phyloP scores from a whole-genome alignment of 2,329 filamentous ascomycete species.

The Claviceps arundinis region DNA sequence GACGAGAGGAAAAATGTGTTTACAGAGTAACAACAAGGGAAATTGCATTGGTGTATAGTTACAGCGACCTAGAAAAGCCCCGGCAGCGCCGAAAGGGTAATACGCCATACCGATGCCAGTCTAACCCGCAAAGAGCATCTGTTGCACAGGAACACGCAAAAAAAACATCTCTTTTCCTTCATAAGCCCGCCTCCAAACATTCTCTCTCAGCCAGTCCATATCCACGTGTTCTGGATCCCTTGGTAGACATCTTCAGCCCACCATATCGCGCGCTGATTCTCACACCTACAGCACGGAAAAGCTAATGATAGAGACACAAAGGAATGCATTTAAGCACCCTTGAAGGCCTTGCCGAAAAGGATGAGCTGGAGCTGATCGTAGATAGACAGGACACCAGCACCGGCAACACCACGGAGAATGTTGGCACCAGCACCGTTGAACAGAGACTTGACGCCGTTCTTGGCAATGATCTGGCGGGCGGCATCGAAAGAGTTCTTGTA shows the following conservation, averaged over 20 bases:
- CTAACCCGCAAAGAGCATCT: conserved; percentile 32
- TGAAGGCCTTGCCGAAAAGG: conserved; percentile 99
- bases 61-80: conserved; percentile 42
- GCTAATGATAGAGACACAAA: conserved; percentile 29
- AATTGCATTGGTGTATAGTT: conserved; percentile 50
- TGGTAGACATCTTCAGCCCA: conserved; percentile 24
- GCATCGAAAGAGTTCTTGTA: conserved; percentile 96
- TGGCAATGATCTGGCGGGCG: conserved; percentile 89
- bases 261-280: conserved; percentile 17
- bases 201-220: conserved; percentile 33
- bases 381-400: conserved; percentile 99
- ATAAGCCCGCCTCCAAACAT: conserved; percentile 20
- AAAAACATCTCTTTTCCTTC: conserved; percentile 19
- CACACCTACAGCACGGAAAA: conserved; percentile 17
- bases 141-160: conserved; percentile 22
- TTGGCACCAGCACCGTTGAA: conserved; percentile 99
- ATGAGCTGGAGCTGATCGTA: conserved; percentile 99
- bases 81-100: conserved; percentile 30
- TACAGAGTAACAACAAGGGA: conserved; percentile 23
- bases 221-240: conserved; percentile 30
- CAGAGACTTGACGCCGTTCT: conserved; percentile 95
- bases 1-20: neutral
- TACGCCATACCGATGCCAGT: conserved; percentile 36
- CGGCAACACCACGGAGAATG: conserved; percentile 99
- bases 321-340: conserved; percentile 36